phyloP scores from a whole-genome alignment of 148 eudicot species.

The Nepenthes gracilis region DNA sequence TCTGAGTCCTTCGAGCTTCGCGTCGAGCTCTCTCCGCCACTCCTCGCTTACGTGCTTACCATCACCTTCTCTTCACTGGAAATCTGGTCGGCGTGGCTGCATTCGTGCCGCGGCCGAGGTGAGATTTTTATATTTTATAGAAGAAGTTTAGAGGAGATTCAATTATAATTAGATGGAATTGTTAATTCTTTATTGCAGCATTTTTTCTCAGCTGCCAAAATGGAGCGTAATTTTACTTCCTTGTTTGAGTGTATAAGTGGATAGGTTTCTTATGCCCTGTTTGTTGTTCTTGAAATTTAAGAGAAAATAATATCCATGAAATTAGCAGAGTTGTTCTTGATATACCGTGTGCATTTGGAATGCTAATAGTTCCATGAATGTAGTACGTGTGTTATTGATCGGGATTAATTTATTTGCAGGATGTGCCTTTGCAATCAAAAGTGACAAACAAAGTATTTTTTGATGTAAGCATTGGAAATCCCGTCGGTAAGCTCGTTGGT shows the following conservation, averaged over 20 bases:
- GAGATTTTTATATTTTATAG: neutral
- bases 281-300: neutral
- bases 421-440: conserved; percentile 52
- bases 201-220: too few species aligned
- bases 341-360: neutral
- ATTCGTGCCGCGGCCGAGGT: conserved; percentile 78
- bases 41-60: conserved; percentile 8
- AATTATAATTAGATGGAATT: too few species aligned
- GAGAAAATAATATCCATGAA: too few species aligned
- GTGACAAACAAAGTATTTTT: conserved; percentile 74
- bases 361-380: neutral
- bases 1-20: conserved; percentile 24
- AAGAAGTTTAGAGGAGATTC: too few species aligned
- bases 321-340: neutral
- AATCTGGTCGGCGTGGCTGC: conserved; percentile 9
- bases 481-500: conserved; percentile 74
- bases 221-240: too few species aligned
- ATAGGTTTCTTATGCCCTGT: too few species aligned
- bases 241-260: too few species aligned
- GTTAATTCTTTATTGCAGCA: too few species aligned
- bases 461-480: conserved; percentile 86
- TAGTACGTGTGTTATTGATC: too few species aligned
- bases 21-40: conserved; percentile 22
- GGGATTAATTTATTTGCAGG: conserved; percentile 19
- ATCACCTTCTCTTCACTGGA: conserved; percentile 11